Evolutionary conservation across 345 rosid genomes (phyloP).

Genomic region (Litchi chinensis): DNA sequence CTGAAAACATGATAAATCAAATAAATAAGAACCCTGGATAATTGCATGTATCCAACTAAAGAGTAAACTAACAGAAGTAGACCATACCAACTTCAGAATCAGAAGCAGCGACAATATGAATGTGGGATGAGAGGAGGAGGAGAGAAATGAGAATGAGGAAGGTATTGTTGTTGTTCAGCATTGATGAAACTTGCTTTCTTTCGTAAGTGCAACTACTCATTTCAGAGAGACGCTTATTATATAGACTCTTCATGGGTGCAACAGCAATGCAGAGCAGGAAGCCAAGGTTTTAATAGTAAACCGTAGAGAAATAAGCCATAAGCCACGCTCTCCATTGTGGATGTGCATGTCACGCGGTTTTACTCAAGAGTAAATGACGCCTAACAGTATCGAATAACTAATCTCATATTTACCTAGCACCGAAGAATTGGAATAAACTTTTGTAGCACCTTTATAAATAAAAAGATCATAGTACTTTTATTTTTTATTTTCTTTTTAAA

Average conservation of each 20-base stretch:
- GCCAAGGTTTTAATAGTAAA: neutral
- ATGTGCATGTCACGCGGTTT: neutral
- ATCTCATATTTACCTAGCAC: no score
- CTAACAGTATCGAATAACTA: no score
- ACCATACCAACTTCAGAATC: slow-evolving; percentile 39
- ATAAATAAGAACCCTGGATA: neutral
- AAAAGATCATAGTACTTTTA: no score
- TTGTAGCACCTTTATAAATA: no score
- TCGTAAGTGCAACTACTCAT: neutral
- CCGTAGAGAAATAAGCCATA: neutral
- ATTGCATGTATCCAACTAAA: neutral
- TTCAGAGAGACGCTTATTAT: neutral
- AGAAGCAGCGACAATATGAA: slow-evolving; percentile 21
- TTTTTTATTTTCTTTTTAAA: no score
- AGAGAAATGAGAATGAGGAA: neutral
- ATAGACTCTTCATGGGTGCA: neutral
- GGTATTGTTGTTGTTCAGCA: neutral
- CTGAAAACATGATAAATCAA: neutral
- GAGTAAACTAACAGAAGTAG: neutral
- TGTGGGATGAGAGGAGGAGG: slow-evolving; percentile 11
- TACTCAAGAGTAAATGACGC: no score
- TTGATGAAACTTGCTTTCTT: neutral
- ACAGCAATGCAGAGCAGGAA: neutral
- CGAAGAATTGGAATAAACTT: no score
- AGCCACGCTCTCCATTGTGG: neutral